Conservation (phyloP, 2,329 filamentous ascomycete genomes). For the Penicillium oxalicum region DNA sequence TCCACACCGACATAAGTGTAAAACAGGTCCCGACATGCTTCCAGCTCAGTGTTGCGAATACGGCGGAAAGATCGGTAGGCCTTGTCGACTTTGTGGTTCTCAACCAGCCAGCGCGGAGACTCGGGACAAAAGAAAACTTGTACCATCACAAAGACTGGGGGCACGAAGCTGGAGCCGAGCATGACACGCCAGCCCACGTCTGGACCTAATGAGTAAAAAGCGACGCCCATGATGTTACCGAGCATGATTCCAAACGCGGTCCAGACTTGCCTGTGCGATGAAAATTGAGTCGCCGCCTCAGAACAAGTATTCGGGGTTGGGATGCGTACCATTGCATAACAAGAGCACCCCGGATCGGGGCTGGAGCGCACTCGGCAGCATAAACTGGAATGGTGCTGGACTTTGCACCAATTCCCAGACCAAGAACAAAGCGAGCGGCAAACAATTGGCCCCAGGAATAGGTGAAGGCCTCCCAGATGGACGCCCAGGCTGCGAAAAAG, state of each 20-base stretch:
- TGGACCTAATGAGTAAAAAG: slow-evolving; percentile 18
- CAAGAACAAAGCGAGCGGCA: slow-evolving; percentile 39
- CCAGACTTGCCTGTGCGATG: slow-evolving; percentile 47
- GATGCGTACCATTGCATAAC: slow-evolving; percentile 31
- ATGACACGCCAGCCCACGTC: slow-evolving; percentile 63
- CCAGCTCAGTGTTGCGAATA: slow-evolving; percentile 37
- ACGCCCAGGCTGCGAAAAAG: slow-evolving; percentile 38
- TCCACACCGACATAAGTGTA: slow-evolving; percentile 55
- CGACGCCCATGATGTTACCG: slow-evolving; percentile 47
- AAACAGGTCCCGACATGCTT: slow-evolving; percentile 53
- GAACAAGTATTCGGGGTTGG: neutral
- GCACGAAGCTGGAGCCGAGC: slow-evolving; percentile 61
- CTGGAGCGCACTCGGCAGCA: slow-evolving; percentile 45
- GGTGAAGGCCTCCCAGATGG: slow-evolving; percentile 39
- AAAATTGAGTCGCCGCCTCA: too few relatives aligned
- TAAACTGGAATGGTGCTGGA: slow-evolving; percentile 45
- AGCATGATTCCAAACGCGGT: slow-evolving; percentile 44
- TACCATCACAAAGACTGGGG: slow-evolving; percentile 49
- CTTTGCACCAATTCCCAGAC: slow-evolving; percentile 40
- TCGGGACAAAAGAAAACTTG: slow-evolving; percentile 63
- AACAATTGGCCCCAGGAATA: slow-evolving; percentile 42
- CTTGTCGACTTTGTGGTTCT: slow-evolving; percentile 40
- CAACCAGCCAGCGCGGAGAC: slow-evolving; percentile 48
- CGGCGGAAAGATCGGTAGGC: slow-evolving; percentile 33
- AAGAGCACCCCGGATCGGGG: slow-evolving; percentile 45